Conservation (phyloP, 2,329 filamentous ascomycete genomes). For the Arthrobotrys musiformis region DNA sequence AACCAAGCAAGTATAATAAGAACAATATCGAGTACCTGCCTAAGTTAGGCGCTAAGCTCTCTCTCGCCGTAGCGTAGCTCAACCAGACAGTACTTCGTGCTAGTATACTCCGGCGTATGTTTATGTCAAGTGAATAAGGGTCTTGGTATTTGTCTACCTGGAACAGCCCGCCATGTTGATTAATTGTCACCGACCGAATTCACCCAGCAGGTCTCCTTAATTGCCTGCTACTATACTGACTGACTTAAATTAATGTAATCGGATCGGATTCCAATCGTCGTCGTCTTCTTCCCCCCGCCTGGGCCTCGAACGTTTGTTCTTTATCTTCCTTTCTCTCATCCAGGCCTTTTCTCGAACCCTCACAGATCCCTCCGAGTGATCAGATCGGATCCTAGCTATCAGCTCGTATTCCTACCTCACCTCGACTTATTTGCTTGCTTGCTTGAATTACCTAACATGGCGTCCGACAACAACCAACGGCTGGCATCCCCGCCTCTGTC, state of each 20-base stretch:
- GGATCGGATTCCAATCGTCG: conserved; percentile 13
- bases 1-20: neutral
- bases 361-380: neutral
- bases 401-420: neutral
- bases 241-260: no score
- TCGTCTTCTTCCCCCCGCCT: neutral
- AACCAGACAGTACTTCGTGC: no score
- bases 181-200: no score
- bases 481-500: conserved; percentile 53
- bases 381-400: no score
- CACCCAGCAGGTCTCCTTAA: conserved; percentile 36
- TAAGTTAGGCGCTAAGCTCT: conserved; percentile 32
- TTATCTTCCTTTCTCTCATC: neutral
- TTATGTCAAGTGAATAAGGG: neutral
- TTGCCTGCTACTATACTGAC: no score
- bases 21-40: conserved; percentile 30
- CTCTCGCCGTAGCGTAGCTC: neutral
- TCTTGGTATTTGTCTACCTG: conserved; percentile 40
- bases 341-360: neutral
- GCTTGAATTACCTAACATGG: conserved; percentile 3
- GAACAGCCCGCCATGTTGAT: no score
- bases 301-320: neutral
- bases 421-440: neutral
- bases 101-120: no score
- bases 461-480: conserved; percentile 41